Percentiles rank a stretch among this genome's conserved stretches.
These are phyloP conservation scores for baker's yeast (Saccharomyces cerevisiae) DNA, from an alignment of 805 yeast genomes.

Conservation along the genomic window DNA sequence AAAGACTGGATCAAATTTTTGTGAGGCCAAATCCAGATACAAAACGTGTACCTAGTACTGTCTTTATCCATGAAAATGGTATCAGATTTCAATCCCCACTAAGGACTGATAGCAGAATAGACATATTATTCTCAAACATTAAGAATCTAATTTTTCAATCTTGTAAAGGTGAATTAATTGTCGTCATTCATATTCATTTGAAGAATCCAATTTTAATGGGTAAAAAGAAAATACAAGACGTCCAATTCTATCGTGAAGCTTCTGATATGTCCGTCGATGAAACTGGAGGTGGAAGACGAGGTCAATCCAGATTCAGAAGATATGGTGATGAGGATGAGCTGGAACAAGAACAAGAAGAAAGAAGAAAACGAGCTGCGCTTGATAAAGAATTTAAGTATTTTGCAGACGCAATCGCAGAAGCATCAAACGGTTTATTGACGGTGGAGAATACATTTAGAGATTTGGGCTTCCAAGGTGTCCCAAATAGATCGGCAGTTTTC, in stretches of 20 bases:
- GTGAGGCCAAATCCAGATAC: conserved; percentile 96
- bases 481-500: conserved; percentile 85
- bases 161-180: conserved; percentile 88
- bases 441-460: conserved; percentile 93
- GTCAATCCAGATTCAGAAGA: conserved; percentile 55
- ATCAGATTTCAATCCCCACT: conserved; percentile 83
- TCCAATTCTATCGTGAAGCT: conserved; percentile 94
- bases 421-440: conserved; percentile 74
- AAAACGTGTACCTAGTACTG: conserved; percentile 85
- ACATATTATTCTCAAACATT: conserved; percentile 80
- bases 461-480: conserved; percentile 95
- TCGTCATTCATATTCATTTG: conserved; percentile 84
- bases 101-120: conserved; percentile 78
- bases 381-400: conserved; percentile 87
- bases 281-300: conserved; percentile 88
- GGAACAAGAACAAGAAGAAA: conserved; percentile 97
- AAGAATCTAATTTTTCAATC: conserved; percentile 94
- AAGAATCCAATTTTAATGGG: conserved; percentile 92
- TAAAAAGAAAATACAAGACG: conserved; percentile 88
- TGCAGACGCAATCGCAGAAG: conserved; percentile 85
- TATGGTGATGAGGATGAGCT: conserved; percentile 98
- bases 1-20: conserved; percentile 78
- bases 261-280: conserved; percentile 94
- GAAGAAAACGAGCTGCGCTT: conserved; percentile 80
- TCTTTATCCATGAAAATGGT: conserved; percentile 93